These are phyloP conservation scores for Dothiorella sarmentorum DNA, from an alignment of 2,329 filamentous ascomycete genomes.

Conservation along the genomic window DNA sequence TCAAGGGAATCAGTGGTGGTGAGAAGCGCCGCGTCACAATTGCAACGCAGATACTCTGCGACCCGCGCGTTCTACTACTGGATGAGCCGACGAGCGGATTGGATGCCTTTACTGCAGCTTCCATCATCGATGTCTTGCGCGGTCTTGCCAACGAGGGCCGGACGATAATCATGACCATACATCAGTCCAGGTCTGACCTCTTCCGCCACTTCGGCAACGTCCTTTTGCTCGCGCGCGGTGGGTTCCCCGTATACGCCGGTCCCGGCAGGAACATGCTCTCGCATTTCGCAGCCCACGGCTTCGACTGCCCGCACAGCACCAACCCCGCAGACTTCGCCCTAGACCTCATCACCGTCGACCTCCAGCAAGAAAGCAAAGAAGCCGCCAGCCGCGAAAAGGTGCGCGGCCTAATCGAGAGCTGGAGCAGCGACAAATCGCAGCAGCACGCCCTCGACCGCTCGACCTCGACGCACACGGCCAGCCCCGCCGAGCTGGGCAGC, in stretches of 20 bases:
- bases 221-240: slow-evolving; percentile 66
- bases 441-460: background rate
- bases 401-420: slow-evolving; percentile 57
- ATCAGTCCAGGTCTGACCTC: slow-evolving; percentile 70
- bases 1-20: slow-evolving; percentile 76
- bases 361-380: slow-evolving; percentile 64
- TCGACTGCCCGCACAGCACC: slow-evolving; percentile 63
- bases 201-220: slow-evolving; percentile 70
- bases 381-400: slow-evolving; percentile 62
- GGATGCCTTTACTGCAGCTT: slow-evolving; percentile 73
- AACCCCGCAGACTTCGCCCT: slow-evolving; percentile 77
- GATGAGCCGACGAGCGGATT: slow-evolving; percentile 75
- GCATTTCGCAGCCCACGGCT: slow-evolving; percentile 60
- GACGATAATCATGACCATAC: slow-evolving; percentile 73
- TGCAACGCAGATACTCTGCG: slow-evolving; percentile 72
- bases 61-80: slow-evolving; percentile 68
- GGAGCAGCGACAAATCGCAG: slow-evolving; percentile 38
- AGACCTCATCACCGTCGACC: slow-evolving; percentile 71
- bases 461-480: slow-evolving; percentile 34
- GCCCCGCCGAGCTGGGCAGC: slow-evolving; percentile 68
- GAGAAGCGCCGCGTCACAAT: slow-evolving; percentile 77
- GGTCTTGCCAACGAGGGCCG: slow-evolving; percentile 69
- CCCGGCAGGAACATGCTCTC: slow-evolving; percentile 60
- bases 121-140: slow-evolving; percentile 70
- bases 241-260: slow-evolving; percentile 65